Base-by-base conservation (phyloP, 306 rosid species). In the Cercis canadensis region DNA sequence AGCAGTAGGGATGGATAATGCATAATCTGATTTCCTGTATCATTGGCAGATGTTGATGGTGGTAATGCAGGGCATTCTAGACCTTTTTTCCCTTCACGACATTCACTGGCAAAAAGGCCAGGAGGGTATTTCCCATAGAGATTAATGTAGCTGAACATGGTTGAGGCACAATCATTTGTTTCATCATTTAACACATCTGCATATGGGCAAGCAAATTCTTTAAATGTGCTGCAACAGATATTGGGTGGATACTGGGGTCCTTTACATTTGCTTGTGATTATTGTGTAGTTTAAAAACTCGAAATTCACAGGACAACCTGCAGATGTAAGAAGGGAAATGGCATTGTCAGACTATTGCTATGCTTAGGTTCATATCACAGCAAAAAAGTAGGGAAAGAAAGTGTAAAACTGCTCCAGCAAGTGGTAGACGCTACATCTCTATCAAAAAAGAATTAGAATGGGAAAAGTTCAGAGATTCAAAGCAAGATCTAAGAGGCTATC, bases 121-220 rank as follows among this genome's bases (percentile, higher is more conserved):
- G 99, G 92, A 16, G 99, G 99, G 89, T 94, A 94, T 57, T 67
- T 78, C 36, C 99, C 99, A 5, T 91, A 85, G 57, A 94, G 86
- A 81, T 94, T 89, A 15, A 94, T 89, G 87, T 94, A 94, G 74
- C 99, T 94, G 86, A 94, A 94, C 97, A 94, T 89, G 69, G 93
- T 94, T 6, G 97, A 72, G 44, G 99, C 87, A 14, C 99, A 94
- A 24, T 86, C 97, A 13, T 86, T 94, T 1, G 89, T 78, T 73
- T 84, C 60, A 72, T 91, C 96, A 33, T 94, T 94, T 53, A 94
- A 0, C 56, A 80, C 92, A 0, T 83, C 91, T 0, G 32, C 53
- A 2, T 94, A 91, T 49, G 99, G 97, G 81, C 99, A 94, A 6
- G 99, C 97, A 15, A 94, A 85, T 0, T 89, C 92, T 80, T 76